A percentile compares a stretch with the other conserved stretches of the same genome.
Conservation (phyloP, 257 asterid genomes). For the Gynochthodes officinalis region DNA sequence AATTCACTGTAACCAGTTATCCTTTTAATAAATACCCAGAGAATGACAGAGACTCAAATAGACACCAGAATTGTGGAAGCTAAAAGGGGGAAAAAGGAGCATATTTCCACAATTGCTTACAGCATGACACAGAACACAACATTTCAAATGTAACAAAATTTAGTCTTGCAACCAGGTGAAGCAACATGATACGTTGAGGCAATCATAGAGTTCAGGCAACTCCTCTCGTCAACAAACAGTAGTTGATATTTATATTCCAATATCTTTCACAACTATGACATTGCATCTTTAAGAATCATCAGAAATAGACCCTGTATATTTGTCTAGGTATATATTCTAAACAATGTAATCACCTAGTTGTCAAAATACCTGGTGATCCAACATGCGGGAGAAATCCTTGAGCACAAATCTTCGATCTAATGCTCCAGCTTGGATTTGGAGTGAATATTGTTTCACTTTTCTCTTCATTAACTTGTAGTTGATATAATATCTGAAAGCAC, state of each 20-base stretch:
- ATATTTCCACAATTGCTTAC: background rate
- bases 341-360: background rate
- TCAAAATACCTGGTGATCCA: constrained; percentile 74
- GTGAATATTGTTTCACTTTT: constrained; percentile 70
- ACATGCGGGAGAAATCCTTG: constrained; percentile 90
- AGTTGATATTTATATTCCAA: background rate
- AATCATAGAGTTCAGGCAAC: background rate
- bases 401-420: constrained; percentile 72
- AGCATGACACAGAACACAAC: background rate
- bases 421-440: constrained; percentile 67
- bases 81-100: background rate
- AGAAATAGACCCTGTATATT: background rate
- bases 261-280: background rate
- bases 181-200: background rate
- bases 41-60: background rate
- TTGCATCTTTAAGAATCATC: background rate
- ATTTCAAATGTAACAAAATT: background rate
- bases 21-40: no score
- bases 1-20: background rate
- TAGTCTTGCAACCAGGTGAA: background rate
- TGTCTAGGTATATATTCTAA: background rate
- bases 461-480: constrained; percentile 97
- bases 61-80: background rate
- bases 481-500: constrained; percentile 72
- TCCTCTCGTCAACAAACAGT: background rate